Evolutionary conservation across 1,139 yeast species (phyloP).

Genomic region (Candida smagusa): DNA sequence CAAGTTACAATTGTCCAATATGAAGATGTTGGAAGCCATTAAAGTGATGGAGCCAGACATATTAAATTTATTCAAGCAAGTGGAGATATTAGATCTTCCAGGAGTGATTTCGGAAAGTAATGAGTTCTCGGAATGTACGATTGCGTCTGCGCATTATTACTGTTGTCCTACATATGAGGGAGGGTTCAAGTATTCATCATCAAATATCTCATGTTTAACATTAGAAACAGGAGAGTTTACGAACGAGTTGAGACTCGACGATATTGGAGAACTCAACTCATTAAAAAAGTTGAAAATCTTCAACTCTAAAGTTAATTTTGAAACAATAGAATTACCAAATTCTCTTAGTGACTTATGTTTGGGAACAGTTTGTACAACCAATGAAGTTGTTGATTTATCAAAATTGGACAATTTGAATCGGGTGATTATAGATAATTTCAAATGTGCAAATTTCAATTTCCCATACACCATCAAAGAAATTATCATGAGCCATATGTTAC

Average conservation of each 20-base stretch:
- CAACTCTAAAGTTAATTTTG: slow-evolving; percentile 3
- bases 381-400: slow-evolving; percentile 2
- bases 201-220: slow-evolving; percentile 2
- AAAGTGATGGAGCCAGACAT: slow-evolving; percentile 1
- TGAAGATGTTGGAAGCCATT: background rate
- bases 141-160: slow-evolving; percentile 3
- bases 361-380: slow-evolving; percentile 2
- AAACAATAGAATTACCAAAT: slow-evolving; percentile 1
- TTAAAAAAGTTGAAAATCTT: slow-evolving; percentile 2
- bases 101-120: slow-evolving; percentile 1
- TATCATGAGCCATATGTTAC: slow-evolving; percentile 3
- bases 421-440: slow-evolving; percentile 1
- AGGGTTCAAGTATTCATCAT: background rate
- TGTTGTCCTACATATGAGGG: background rate
- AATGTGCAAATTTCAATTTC: slow-evolving; percentile 1
- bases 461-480: slow-evolving; percentile 2
- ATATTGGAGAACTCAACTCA: background rate
- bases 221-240: slow-evolving; percentile 3
- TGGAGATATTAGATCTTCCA: slow-evolving; percentile 2
- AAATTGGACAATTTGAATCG: slow-evolving; percentile 1
- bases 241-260: slow-evolving; percentile 1
- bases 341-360: slow-evolving; percentile 2
- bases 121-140: slow-evolving; percentile 1
- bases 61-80: background rate
- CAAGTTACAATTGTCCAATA: slow-evolving; percentile 4